Conservation (phyloP, 1,139 yeast genomes). For the Blastobotrys raffinosifermentans region DNA sequence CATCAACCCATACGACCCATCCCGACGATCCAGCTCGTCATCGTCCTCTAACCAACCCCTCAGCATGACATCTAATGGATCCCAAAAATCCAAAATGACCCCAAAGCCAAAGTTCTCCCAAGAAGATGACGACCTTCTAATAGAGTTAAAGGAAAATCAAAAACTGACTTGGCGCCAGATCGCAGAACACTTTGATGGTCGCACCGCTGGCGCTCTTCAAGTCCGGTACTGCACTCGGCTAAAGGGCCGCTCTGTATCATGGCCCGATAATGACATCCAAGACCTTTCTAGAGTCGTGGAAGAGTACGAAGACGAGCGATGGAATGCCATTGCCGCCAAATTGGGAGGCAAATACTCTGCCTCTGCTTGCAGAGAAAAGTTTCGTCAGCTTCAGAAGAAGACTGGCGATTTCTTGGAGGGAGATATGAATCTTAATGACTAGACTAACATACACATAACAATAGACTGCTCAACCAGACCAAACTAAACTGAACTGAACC, state of each 20-base stretch:
- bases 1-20: no score
- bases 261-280: conserved; percentile 24
- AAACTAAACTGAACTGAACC: no score
- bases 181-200: conserved; percentile 27
- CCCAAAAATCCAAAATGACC: conserved; percentile 1
- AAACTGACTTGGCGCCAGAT: conserved; percentile 28
- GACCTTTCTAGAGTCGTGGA: conserved; percentile 20
- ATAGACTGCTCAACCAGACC: no score
- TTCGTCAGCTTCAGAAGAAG: conserved; percentile 10
- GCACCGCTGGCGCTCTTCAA: conserved; percentile 29
- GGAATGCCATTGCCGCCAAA: conserved; percentile 23
- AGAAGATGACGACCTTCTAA: conserved; percentile 26
- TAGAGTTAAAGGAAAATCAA: conserved; percentile 25
- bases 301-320: conserved; percentile 25
- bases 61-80: no score
- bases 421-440: no score
- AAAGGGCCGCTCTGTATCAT: conserved; percentile 18
- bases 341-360: conserved; percentile 24
- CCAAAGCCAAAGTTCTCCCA: conserved; percentile 26
- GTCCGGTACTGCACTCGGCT: conserved; percentile 30
- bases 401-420: no score
- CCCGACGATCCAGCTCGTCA: no score
- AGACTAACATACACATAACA: no score
- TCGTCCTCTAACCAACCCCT: no score
- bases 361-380: conserved; percentile 22